These are phyloP conservation scores for Sclerotiophoma versabilis DNA, from an alignment of 2,329 filamentous ascomycete genomes.

Conservation along the genomic window DNA sequence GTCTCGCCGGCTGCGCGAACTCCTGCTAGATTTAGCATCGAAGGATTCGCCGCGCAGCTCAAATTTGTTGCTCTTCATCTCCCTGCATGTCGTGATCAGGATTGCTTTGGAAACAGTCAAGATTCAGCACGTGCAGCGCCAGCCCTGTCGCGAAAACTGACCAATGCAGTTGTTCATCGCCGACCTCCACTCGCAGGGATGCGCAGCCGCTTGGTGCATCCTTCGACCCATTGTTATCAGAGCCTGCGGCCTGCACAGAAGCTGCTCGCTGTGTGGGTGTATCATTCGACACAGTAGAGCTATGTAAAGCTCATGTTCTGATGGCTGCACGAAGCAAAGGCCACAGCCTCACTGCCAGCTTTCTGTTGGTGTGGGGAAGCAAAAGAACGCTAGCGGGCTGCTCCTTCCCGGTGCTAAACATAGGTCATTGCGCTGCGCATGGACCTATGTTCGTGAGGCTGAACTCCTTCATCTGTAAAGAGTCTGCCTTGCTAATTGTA, in stretches of 20 bases:
- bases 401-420: slow-evolving; percentile 20
- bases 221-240: not conserved
- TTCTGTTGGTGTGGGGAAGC: slow-evolving; percentile 4
- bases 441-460: slow-evolving; percentile 2
- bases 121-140: slow-evolving; percentile 9
- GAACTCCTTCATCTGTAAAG: not conserved
- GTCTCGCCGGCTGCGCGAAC: not conserved
- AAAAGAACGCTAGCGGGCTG: slow-evolving; percentile 14
- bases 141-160: slow-evolving; percentile 11
- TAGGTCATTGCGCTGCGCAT: slow-evolving; percentile 5
- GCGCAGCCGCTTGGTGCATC: not conserved
- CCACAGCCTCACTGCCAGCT: slow-evolving; percentile 9
- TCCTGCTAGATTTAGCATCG: not conserved
- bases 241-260: not conserved
- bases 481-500: slow-evolving; percentile 16
- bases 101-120: not conserved
- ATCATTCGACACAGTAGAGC: not conserved
- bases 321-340: not conserved
- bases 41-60: slow-evolving; percentile 1
- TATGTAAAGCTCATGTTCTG: not conserved
- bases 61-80: not conserved
- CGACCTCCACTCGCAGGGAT: slow-evolving; percentile 1
- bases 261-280: not conserved
- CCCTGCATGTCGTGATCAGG: slow-evolving; percentile 6
- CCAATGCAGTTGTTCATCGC: slow-evolving; percentile 4